Evolutionary conservation across 192 early-diverging fungal species (phyloP).

Genomic region (Backusella morwellensis): DNA sequence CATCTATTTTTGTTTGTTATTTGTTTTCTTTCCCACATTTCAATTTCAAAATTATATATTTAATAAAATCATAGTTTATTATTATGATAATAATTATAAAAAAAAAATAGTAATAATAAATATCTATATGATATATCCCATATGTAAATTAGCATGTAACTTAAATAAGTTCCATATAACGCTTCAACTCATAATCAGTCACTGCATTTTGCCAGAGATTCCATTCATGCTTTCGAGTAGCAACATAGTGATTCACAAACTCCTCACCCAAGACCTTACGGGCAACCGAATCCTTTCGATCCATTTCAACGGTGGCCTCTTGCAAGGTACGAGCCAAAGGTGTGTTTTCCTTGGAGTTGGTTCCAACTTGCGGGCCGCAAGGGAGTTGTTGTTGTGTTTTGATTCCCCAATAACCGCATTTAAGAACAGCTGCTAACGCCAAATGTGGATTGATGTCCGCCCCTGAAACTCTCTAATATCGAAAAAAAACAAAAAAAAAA

Average conservation of each 20-base stretch:
- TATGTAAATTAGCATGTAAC: not conserved
- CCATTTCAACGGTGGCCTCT: conserved; percentile 69
- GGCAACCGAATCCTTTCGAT: conserved; percentile 60
- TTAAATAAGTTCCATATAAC: conserved; percentile 67
- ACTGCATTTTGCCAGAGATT: conserved; percentile 70
- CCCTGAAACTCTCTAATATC: conserved; percentile 63
- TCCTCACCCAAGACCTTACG: conserved; percentile 67
- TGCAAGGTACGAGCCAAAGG: conserved; percentile 57
- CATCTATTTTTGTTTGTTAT: not conserved
- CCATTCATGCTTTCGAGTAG: conserved; percentile 74
- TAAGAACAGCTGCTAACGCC: conserved; percentile 67
- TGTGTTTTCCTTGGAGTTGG: conserved; percentile 14
- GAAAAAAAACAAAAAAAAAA: conserved; percentile 10
- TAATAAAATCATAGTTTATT: not conserved
- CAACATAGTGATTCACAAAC: conserved; percentile 78
- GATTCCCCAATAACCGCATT: conserved; percentile 72
- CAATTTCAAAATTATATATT: not conserved
- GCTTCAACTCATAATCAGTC: conserved; percentile 68
- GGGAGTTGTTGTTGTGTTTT: conserved; percentile 51
- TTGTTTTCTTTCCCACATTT: not conserved
- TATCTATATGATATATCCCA: not conserved
- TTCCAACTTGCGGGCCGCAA: not conserved
- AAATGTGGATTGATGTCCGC: conserved; percentile 83
- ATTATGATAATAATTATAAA: not conserved
- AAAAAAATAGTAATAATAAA: not conserved